Evolutionary conservation across 1,139 yeast genomes (phyloP), one percentile per base, ranked within the genome.

Genomic region (Zygotorulaspora mrakii): DNA sequence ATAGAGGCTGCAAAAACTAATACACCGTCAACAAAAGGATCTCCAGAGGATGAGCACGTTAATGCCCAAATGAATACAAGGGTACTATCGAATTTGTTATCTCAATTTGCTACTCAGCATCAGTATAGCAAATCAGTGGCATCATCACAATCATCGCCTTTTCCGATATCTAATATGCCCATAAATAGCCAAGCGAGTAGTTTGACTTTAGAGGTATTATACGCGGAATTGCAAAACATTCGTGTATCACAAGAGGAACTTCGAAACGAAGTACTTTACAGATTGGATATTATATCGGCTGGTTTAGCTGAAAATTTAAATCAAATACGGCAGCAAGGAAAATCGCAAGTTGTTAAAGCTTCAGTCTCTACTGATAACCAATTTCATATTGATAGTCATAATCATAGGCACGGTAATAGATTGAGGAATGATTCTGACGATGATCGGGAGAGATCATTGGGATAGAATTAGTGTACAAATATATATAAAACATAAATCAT

Each of bases 251-350:
- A 39, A 23, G 39, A 36, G 14, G 42, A 40, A 7, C 42, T 46
- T 26, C 45, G 41, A 28, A 32, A 31, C 18, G 37, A 42, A 22
- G 39, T 49, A 4, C 35, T 42, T 17, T 30, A 34, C 14, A 46
- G 45, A 30, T 31, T 49, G 30, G 46, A 47, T 26, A 26, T 41
- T 7, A 39, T 49, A 24, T 29, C 33, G 16, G 39, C 45, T 5
- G 33, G 42, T 14, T 14, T 47, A 18, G 33, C 42, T n/a, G 26
- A 37, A 13, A 10, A 31, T 8, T 8, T 18, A 11, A 23, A 33
- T 33, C 17, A 23, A 10, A 6, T 16, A 12, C 9, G 16, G 14
- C 17, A 33, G 12, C 17, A 17, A 10, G 17, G 17, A 24, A 9
- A 7, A 7, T 9, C 36, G 2, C 40, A 26, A 12, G 13, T 28